Evolutionary conservation across 139 green algal species (phyloP), one percentile per base, ranked within the genome.

Genomic region (Dunaliella sp.): DNA sequence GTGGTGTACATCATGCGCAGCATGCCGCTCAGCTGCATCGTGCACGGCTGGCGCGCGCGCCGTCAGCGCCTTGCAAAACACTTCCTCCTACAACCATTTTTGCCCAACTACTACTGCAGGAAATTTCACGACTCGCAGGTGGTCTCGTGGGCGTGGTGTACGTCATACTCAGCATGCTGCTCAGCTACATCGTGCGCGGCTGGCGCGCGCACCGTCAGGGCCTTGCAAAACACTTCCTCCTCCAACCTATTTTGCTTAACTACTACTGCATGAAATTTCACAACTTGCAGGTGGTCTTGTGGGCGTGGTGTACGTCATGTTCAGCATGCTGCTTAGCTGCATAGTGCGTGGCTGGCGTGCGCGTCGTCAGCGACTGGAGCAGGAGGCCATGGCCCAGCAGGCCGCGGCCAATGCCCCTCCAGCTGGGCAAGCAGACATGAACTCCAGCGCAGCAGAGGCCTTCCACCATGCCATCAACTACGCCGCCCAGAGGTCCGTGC

Each of bases 271-370:
- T n/a, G n/a, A n/a, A n/a, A n/a, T 24, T 36, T 80, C 58, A 21
- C 58, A n/a, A 21, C 58, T 24, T 24, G 58, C 58, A 26, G 73
- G 73, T 21, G 77, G 30, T 26, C 2, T 3, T 21, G 36, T 83
- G 36, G 78, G 78, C 1, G 78, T 72, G 78, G 1, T 72, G 21
- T 83, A 83, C 36, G 38, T 36, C 36, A 35, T 22, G 36, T 22
- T 81, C 32, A 81, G 77, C 77, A 3, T 81, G 77, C 33, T 81
- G 77, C 77, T 81, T n/a, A 32, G 38, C 2, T 38, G 31, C 32
- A n/a, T 38, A 1, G 28, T 28, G 30, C 32, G 32, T 3, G 24
- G 3, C 3, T 81, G 77, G 73, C 22, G 73, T 12, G 73, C n/a
- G 3, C 31, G 77, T 22, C 73, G 28, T 3, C 30, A 32, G 3